A percentile compares a stretch with the other conserved stretches of the same genome.
Evolutionary conservation across 2,329 filamentous ascomycete species (phyloP).

Genomic region (Fusarium beomiforme): DNA sequence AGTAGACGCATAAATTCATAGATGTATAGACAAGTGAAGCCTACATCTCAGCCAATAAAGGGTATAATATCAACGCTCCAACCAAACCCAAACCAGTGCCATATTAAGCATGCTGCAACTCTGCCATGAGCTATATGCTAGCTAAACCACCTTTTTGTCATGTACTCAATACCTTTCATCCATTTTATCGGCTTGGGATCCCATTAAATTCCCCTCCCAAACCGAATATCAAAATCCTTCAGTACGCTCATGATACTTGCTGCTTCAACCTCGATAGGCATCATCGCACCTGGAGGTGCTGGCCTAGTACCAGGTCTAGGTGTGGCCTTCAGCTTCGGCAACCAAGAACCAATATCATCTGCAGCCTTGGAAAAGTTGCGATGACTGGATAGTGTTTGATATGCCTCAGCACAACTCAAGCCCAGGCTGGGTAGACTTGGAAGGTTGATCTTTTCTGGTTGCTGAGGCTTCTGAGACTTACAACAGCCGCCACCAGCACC

Average conservation of each 20-base stretch:
- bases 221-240: constrained; percentile 81
- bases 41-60: constrained; percentile 39
- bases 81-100: constrained; percentile 37
- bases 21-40: constrained; percentile 39
- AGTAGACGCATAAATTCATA: constrained; percentile 41
- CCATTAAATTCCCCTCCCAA: constrained; percentile 59
- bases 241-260: constrained; percentile 88
- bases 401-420: constrained; percentile 79
- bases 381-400: constrained; percentile 81
- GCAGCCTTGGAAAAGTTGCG: constrained; percentile 78
- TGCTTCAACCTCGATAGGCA: constrained; percentile 81
- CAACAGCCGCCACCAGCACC: constrained; percentile 72
- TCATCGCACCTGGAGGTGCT: constrained; percentile 52
- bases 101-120: constrained; percentile 31
- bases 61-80: constrained; percentile 46
- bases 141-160: constrained; percentile 19
- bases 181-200: constrained; percentile 27
- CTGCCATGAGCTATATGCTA: constrained; percentile 15
- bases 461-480: constrained; percentile 52
- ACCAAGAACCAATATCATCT: constrained; percentile 79
- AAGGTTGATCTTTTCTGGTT: constrained; percentile 48
- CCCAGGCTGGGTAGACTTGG: constrained; percentile 61
- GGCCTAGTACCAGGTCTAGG: constrained; percentile 49
- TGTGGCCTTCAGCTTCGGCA: constrained; percentile 75
- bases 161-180: constrained; percentile 15